Evolutionary conservation across 73 alveolate genomes (phyloP).

Genomic region (Paramecium octaurelia): DNA sequence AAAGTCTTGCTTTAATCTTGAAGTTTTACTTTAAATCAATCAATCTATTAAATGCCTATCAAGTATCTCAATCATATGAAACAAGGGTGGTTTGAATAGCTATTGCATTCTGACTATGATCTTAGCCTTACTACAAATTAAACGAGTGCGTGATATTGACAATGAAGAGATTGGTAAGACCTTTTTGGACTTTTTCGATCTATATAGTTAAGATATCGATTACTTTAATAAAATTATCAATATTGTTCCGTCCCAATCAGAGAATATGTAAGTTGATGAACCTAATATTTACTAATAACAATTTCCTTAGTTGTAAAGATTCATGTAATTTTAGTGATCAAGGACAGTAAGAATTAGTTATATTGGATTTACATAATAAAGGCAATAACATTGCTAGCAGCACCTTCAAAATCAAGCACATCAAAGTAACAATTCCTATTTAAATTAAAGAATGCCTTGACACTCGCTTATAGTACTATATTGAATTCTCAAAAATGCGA

Average conservation of each 20-base stretch:
- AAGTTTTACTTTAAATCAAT: slow-evolving; percentile 14
- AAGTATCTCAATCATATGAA: neutral
- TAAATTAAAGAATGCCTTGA: neutral
- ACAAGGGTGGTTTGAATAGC: slow-evolving; percentile 49
- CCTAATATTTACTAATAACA: slow-evolving; percentile 9
- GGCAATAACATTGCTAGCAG: neutral
- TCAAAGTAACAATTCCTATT: neutral
- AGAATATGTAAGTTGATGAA: neutral
- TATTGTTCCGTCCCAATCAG: neutral
- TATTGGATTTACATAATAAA: neutral
- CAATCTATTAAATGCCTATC: slow-evolving; percentile 4
- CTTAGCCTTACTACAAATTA: neutral
- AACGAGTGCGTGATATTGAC: neutral
- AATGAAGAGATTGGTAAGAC: slow-evolving; percentile 2
- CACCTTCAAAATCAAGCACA: neutral
- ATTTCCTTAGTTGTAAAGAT: neutral
- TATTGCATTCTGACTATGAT: slow-evolving; percentile 2
- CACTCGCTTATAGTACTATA: neutral
- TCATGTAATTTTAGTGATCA: neutral
- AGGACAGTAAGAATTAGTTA: neutral
- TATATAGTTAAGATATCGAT: slow-evolving; percentile 4
- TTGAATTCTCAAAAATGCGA: slow-evolving; percentile 34
- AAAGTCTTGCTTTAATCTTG: neutral
- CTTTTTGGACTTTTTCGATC: neutral
- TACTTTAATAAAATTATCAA: neutral